Evolutionary conservation across 163 green algal genomes (phyloP), one percentile per base, ranked within the genome.

Genomic region (Chloroidium sp.): DNA sequence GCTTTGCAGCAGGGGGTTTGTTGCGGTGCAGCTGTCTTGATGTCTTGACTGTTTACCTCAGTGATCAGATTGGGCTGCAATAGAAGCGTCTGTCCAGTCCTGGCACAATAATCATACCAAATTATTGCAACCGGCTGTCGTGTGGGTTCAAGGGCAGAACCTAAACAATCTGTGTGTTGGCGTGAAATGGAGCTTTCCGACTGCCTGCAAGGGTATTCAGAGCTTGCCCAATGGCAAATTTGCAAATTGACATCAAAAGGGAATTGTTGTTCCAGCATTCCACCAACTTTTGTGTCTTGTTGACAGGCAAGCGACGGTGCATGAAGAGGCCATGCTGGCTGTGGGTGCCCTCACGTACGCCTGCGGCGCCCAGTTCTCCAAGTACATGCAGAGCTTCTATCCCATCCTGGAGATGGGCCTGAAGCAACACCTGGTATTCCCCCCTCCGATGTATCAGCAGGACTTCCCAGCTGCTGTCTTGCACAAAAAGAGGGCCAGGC

Each of bases 301-400:
- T 67, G 89, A 84, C 84, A 82, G 80, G 69, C 76, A 76, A 57
- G 84, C 74, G 3, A 94, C 81, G 3, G 94, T 99, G 74, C 95
- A 97, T 76, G 95, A 99, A 87, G 96, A 99, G 86, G 95, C 93
- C 0, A 97, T 99, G 93, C 90, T 97, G 76, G 94, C 96, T 4
- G 92, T 97, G n/a, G 95, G 96, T 61, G 89, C 95, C 0, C 90
- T 99, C 64, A 94, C 92, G 1, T 94, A 97, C 76, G 89, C 92
- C 0, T 88, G 87, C 58, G 95, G 92, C 59, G 83, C 83, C 62
- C 80, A 90, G 68, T 98, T 98, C 80, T 81, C 77, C 79, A 97
- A 96, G 83, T 97, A 98, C 89, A 87, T 97, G 88, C 77, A 86
- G 2, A 78, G 86, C 57, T 97, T 98, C 82, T 95, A 91, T 76